phyloP scores from a whole-genome alignment of 2,329 filamentous ascomycete species.

The Exophiala spinifera region DNA sequence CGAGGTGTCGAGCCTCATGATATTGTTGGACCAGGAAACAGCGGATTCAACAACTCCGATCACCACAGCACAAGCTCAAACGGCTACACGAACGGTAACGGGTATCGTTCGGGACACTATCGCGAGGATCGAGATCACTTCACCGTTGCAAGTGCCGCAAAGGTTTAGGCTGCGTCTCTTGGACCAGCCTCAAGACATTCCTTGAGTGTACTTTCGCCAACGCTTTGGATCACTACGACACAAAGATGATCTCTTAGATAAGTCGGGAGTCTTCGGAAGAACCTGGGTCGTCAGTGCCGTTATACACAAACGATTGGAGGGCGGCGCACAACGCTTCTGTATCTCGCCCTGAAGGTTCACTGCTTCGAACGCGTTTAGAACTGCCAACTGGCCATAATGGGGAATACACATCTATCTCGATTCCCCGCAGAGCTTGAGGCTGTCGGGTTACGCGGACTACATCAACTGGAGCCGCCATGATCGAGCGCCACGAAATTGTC shows the following conservation, averaged over 20 bases:
- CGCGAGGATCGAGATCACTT: constrained; percentile 16
- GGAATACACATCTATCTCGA: too few species aligned
- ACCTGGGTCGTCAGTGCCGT: too few species aligned
- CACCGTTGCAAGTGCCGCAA: constrained; percentile 16
- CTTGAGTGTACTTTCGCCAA: too few species aligned
- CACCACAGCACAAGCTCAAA: constrained; percentile 1
- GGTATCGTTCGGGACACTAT: background rate
- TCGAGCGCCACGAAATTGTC: too few species aligned
- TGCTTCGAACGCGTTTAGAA: too few species aligned
- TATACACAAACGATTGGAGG: background rate
- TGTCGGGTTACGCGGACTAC: too few species aligned
- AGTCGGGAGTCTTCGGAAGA: too few species aligned
- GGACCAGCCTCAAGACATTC: background rate
- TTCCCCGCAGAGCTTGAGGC: too few species aligned
- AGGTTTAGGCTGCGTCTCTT: constrained; percentile 3
- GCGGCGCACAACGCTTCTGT: background rate
- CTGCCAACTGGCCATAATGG: background rate
- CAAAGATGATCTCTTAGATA: too few species aligned
- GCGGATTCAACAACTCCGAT: constrained; percentile 8
- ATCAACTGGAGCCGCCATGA: too few species aligned
- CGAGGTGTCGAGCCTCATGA: constrained; percentile 25
- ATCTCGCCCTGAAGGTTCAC: too few species aligned
- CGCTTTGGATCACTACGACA: too few species aligned
- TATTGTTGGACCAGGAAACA: constrained; percentile 10
- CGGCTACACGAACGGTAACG: constrained; percentile 9